Base-by-base conservation (phyloP, 2,329 filamentous ascomycete species). In the Geosmithia morbida region DNA sequence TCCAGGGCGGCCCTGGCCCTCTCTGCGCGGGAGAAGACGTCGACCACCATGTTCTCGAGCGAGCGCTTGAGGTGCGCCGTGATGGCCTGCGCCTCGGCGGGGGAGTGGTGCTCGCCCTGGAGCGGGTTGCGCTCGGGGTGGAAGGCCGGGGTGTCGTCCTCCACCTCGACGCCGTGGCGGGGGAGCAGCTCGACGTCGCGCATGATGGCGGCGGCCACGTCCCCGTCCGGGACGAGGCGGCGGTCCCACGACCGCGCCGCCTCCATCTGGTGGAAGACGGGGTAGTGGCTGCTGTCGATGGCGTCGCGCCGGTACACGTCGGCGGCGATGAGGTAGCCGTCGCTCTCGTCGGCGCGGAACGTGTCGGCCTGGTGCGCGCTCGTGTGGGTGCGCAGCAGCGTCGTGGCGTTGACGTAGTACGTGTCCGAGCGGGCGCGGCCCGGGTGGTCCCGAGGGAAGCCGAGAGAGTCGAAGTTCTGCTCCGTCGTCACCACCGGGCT, bases 261-360 rank as follows among this genome's bases (percentile, higher is more conserved):
- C 63, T 98, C 92, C 89, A 97, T 97, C 67, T 98, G 92, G 66
- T 98, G 92, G 65, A 98, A 98, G 49, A 94, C 80, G 0, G 92
- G 92, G 65, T 97, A 97, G 66, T 98, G 92, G 55, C 83, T 92
- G 48, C 86, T 79, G 65, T 98, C 92, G 58, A 98, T 84, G 48
- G 90, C 89, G 75, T 98, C 92, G 53, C 92, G 77, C 42, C 92
- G 80, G 64, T 97, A 98, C 17, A 98, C 92, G 62, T 98, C 92
- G 20, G 90, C 92, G 50, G 84, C 85, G 60, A 98, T 85, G 33
- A 94, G 83, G 61, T 88, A 98, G 2, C 90, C 92, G 39, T 81
- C 75, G 55, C 75, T 84, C 48, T 76, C 66, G 65, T 88, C 79
- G 50, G 75, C 71, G 54, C 81, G 72, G 72, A 97, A 87, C 50